Evolutionary conservation across 75 land plant genomes (phyloP).

Genomic region (Ceratopteris richardii): DNA sequence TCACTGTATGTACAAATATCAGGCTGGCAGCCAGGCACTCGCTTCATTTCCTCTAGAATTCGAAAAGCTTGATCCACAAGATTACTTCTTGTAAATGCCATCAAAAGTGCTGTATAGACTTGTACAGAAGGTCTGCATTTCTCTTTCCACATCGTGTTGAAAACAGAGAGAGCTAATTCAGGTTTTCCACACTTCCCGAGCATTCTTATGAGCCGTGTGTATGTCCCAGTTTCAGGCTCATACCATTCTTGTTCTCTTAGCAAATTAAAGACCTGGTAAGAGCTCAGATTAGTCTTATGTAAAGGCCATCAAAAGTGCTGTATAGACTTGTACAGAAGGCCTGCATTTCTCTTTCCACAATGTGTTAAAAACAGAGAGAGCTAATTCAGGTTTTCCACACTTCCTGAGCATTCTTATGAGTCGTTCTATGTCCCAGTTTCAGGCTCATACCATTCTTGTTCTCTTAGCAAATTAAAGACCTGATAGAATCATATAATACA

Average conservation of each 20-base stretch:
- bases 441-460: conserved; percentile 79
- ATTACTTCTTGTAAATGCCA: conserved; percentile 69
- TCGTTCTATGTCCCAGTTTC: conserved; percentile 57
- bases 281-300: background rate
- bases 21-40: conserved; percentile 43
- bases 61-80: conserved; percentile 52
- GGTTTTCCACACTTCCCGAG: conserved; percentile 83
- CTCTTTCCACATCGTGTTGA: conserved; percentile 55
- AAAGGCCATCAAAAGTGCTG: too few relatives aligned
- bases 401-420: conserved; percentile 80
- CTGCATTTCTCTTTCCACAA: conserved; percentile 61
- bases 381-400: conserved; percentile 71
- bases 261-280: conserved; percentile 68
- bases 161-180: conserved; percentile 52
- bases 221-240: conserved; percentile 49
- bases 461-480: conserved; percentile 75
- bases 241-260: conserved; percentile 82
- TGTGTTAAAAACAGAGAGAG: conserved; percentile 41
- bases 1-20: conserved; percentile 78
- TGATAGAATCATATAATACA: too few relatives aligned
- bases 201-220: conserved; percentile 71
- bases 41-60: conserved; percentile 55
- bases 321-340: too few relatives aligned
- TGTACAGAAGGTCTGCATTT: conserved; percentile 43
- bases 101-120: conserved; percentile 65